Base-by-base conservation (phyloP, 108 stramenopile genomes). In the Asterionellopsis glacialis region DNA sequence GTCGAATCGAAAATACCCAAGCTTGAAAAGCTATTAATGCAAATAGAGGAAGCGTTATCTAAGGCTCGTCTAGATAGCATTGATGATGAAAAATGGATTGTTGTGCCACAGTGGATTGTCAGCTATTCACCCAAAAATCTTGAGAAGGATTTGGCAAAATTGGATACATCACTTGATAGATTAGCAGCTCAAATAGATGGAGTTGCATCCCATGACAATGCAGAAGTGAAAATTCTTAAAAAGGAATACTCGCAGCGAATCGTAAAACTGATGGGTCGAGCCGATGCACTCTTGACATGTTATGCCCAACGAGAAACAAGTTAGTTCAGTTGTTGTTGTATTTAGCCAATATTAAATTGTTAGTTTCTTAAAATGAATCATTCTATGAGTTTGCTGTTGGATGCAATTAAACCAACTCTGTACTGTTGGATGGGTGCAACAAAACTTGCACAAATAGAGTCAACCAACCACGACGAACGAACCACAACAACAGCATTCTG, bases 11-110 rank as follows among this genome's bases (percentile, higher is more conserved):
- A 16, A 16, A 48, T 48, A 19, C 47, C 16, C 6, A 48, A 48
- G 9, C 47, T 19, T 21, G 47, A 48, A 48, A 21, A 48, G 47
- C 6, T 48, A 48, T 5, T 48, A 16, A 16, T 48, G 21, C 19
- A 48, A 48, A 19, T 48, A 16, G 47, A 48, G 21, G 47, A 19
- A 21, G 21, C 19, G 1, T 48, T 48, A 21, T 16, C 47, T 7
- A 16, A 21, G 16, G 47, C 47, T 4, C 47, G 47, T 48, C 47
- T 48, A 9, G 47, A 48, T 48, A 48, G 47, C 47, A 16, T 48
- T 9, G 47, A 48, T 48, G 47, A 48, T 5, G 47, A 16, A 16
- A 33, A 33, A 33, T 33, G 33, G 33, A 21, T 48, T 48, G 47
- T 48, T 21, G 21, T 21, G 19, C 47, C 47, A 48, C 19, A 48